phyloP scores from a whole-genome alignment of 805 yeast genomes.

The Myxozyma kluyveri region DNA sequence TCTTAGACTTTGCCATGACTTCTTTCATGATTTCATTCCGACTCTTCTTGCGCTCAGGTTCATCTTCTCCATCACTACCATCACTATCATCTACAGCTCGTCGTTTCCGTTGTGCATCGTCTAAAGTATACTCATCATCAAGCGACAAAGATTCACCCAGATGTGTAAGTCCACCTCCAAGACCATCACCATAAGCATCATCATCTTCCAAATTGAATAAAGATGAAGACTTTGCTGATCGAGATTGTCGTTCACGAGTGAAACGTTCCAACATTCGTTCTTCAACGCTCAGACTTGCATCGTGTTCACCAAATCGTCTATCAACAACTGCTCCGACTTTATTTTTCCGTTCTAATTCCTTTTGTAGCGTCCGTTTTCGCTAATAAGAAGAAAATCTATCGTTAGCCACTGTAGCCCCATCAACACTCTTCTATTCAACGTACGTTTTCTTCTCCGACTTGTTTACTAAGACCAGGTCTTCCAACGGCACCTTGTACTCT shows the following conservation, averaged over 20 bases:
- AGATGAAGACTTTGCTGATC: slow-evolving; percentile 40
- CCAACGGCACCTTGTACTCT: slow-evolving; percentile 54
- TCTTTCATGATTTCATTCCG: slow-evolving; percentile 47
- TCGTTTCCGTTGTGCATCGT: slow-evolving; percentile 33
- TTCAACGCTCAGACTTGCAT: slow-evolving; percentile 68
- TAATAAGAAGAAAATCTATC: slow-evolving; percentile 29
- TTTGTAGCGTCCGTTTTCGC: slow-evolving; percentile 61
- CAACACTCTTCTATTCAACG: neutral
- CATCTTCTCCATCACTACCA: slow-evolving; percentile 45
- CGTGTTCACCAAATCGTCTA: slow-evolving; percentile 83
- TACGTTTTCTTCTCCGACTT: slow-evolving; percentile 56
- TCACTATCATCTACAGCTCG: slow-evolving; percentile 28
- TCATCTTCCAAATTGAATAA: slow-evolving; percentile 75
- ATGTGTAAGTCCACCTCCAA: slow-evolving; percentile 63
- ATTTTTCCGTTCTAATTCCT: slow-evolving; percentile 59
- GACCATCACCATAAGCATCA: slow-evolving; percentile 46
- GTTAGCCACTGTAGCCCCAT: neutral
- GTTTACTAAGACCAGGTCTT: slow-evolving; percentile 67
- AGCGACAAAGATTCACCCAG: slow-evolving; percentile 65
- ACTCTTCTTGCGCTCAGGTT: slow-evolving; percentile 39
- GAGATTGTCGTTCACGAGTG: slow-evolving; percentile 75
- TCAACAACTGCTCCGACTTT: slow-evolving; percentile 78
- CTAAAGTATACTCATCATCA: slow-evolving; percentile 55
- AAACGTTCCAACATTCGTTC: slow-evolving; percentile 95
- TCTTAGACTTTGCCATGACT: slow-evolving; percentile 44